Evolutionary conservation across 108 stramenopile species (phyloP), one percentile per base, ranked within the genome.

Genomic region (Epipyxis sp.): DNA sequence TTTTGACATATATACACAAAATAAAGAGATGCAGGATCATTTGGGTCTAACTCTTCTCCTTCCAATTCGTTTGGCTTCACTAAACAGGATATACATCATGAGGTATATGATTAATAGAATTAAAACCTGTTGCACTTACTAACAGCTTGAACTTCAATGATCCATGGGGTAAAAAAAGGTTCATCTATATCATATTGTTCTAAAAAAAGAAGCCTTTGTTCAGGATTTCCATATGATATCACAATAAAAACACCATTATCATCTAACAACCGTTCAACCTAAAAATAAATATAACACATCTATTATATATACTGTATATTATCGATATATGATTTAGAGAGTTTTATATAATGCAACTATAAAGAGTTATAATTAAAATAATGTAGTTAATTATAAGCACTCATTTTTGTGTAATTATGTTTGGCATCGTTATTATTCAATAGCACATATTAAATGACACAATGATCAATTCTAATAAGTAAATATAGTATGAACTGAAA

Each of bases 141-240:
- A 20, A 57, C 20, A 25, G 61, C 61, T 25, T 65, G 61, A 6
- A 74, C 71, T 30, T 74, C 71, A 3, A 57, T 32, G 6, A 54
- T 20, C 71, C 71, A 74, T 29, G 71, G 71, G 50, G 71, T 74
- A 32, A 74, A 74, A 20, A 30, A 42, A 35, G 71, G 13, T 20
- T 46, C 44, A 6, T 74, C 71, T 6, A 74, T 74, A 57, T 74
- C 71, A 32, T 74, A 74, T 29, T 54, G 44, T 42, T 74, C 71
- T 10, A 74, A 42, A 6, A 54, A 35, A 20, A 10, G 44, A 3
- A 74, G 71, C 3, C 71, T 37, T 29, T 74, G 46, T 42, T 74
- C 71, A 74, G 71, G 71, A 20, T 6, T 43, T 6, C 65, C 65
- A 67, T 67, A 20, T 6, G 65, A 67, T 6, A 67, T 67, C 13